Percentiles rank a stretch among this genome's conserved stretches.
Evolutionary conservation across 352 stramenopile species (phyloP).

Genomic region (Phytophthora rubi): DNA sequence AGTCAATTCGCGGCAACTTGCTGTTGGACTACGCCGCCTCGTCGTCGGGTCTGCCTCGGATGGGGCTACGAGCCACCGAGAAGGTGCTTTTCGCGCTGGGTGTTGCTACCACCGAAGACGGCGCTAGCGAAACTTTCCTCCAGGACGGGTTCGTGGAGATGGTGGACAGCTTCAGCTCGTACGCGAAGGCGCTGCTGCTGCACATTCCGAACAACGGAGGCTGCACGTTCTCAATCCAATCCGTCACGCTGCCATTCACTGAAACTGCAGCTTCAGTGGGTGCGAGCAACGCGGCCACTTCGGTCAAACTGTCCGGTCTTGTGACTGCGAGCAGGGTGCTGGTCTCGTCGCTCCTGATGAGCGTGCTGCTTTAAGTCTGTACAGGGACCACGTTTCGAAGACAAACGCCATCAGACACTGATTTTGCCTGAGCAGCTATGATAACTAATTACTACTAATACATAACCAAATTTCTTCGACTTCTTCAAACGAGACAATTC

Average conservation of each 20-base stretch:
- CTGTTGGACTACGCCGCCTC: constrained; percentile 35
- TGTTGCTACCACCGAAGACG: not conserved
- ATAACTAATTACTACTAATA: too few relatives aligned
- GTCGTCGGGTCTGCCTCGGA: constrained; percentile 37
- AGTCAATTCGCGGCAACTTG: constrained; percentile 38
- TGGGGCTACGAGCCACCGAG: constrained; percentile 18
- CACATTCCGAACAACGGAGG: constrained; percentile 37
- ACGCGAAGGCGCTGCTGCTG: constrained; percentile 19
- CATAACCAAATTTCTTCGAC: too few relatives aligned
- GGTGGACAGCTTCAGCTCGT: not conserved
- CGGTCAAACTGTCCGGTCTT: constrained; percentile 3
- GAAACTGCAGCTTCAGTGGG: not conserved
- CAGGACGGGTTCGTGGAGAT: constrained; percentile 3
- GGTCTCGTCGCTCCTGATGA: not conserved
- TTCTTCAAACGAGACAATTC: too few relatives aligned
- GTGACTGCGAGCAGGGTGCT: constrained; percentile 6
- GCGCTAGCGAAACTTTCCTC: not conserved
- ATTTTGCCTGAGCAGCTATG: too few relatives aligned
- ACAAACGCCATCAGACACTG: too few relatives aligned
- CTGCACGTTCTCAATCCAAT: constrained; percentile 36
- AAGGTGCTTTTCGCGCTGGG: constrained; percentile 16
- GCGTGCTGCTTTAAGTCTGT: not conserved
- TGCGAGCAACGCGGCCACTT: not conserved
- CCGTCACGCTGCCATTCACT: constrained; percentile 28
- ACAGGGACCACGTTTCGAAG: too few relatives aligned